Percentiles rank a stretch among this genome's conserved stretches.
Conservation (phyloP, 1,139 yeast species). For the Hemisphaericaspora xylanilytica region DNA sequence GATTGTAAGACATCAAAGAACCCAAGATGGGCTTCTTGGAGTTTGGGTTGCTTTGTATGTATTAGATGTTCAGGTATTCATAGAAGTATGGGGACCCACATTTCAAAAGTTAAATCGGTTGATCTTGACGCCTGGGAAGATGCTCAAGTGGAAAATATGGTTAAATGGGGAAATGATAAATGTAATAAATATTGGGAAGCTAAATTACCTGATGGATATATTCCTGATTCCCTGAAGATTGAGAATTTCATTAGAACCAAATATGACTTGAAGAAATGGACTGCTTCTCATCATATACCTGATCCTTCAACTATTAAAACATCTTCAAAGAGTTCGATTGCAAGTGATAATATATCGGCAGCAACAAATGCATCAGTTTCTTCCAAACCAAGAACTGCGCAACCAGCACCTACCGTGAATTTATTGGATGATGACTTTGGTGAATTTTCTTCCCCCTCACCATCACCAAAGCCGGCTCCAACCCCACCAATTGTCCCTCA, state of each 20-base stretch:
- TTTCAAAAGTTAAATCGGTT: slow-evolving; percentile 80
- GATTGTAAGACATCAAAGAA: slow-evolving; percentile 88
- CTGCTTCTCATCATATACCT: slow-evolving; percentile 48
- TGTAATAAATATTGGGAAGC: slow-evolving; percentile 85
- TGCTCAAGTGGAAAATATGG: slow-evolving; percentile 80
- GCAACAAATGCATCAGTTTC: slow-evolving; percentile 8
- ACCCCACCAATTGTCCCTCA: slow-evolving; percentile 12
- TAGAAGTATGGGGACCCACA: slow-evolving; percentile 93
- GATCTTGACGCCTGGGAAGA: slow-evolving; percentile 97
- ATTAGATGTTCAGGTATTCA: slow-evolving; percentile 93
- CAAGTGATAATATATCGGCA: background rate
- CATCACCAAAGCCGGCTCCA: slow-evolving; percentile 15
- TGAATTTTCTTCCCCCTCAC: slow-evolving; percentile 30
- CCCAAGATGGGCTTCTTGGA: slow-evolving; percentile 99
- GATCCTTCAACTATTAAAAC: slow-evolving; percentile 48
- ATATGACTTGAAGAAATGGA: slow-evolving; percentile 90
- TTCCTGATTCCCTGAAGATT: slow-evolving; percentile 82
- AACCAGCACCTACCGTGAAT: slow-evolving; percentile 9
- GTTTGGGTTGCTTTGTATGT: slow-evolving; percentile 86
- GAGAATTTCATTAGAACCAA: slow-evolving; percentile 89
- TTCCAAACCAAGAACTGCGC: background rate
- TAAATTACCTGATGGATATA: slow-evolving; percentile 64
- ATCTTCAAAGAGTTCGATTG: background rate
- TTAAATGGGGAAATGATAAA: slow-evolving; percentile 79
- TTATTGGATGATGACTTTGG: slow-evolving; percentile 45